These are phyloP conservation scores for Petunia secreta DNA, from an alignment of 257 asterid genomes.

Conservation along the genomic window DNA sequence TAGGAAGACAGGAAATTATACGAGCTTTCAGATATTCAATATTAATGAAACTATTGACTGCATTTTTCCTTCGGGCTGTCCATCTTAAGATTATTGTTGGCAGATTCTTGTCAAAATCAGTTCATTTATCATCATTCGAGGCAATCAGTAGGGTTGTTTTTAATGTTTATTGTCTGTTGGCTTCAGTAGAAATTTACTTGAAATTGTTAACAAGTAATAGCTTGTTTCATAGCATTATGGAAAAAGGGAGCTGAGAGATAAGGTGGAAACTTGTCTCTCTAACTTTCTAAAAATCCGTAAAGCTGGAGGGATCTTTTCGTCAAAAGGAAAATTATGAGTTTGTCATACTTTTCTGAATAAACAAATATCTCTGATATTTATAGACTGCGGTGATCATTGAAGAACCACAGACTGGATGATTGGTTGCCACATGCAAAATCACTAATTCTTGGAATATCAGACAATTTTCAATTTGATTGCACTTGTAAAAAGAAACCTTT, in stretches of 20 bases:
- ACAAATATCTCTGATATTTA: slow-evolving; percentile 6
- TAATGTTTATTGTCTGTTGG: neutral
- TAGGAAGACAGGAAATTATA: slow-evolving; percentile 11
- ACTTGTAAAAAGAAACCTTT: too few species aligned
- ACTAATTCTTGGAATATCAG: slow-evolving; percentile 13
- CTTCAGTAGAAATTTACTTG: neutral
- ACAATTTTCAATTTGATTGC: neutral
- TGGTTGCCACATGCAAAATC: slow-evolving; percentile 1
- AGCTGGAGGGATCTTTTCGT: neutral
- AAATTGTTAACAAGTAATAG: too few species aligned
- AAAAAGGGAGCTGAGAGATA: neutral
- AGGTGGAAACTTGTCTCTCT: neutral
- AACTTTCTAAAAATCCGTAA: neutral
- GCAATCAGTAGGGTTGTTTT: neutral
- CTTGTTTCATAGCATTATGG: too few species aligned
- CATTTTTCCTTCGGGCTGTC: neutral
- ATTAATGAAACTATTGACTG: neutral
- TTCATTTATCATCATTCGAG: too few species aligned
- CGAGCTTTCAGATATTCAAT: neutral
- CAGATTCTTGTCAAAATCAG: neutral
- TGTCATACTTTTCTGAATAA: neutral
- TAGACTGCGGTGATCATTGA: too few species aligned
- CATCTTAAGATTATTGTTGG: neutral
- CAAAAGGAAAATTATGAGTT: neutral
- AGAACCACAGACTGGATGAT: too few species aligned